Base-by-base conservation (phyloP, 208 protist species). In the Trypanosoma brucei region DNA sequence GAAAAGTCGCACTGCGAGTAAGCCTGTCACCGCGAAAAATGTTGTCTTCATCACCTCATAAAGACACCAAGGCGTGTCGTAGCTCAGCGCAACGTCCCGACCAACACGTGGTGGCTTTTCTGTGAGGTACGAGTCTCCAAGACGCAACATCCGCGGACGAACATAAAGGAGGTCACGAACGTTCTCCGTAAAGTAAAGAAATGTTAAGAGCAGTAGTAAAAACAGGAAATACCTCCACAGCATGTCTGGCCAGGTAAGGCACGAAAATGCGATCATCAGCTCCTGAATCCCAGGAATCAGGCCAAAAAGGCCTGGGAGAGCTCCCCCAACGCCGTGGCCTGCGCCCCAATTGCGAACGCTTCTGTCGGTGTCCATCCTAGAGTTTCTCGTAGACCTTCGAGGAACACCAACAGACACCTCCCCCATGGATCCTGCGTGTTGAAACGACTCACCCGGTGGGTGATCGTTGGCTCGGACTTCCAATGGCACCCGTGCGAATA, bases 1-100 rank as follows among this genome's bases (percentile, higher is more conserved):
- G 30, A 65, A 39, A 7, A 91, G 40, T 35, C 88, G 81, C 6
- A 94, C 39, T 56, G 89, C 76, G 3, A 81, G 55, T 34, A 93
- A 68, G n/a, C 86, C 86, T 14, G 80, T 85, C 1, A 80, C 37
- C 3, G 75, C 56, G 46, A 95, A 93, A 45, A 89, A 86, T 30
- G 65, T 33, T 5, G 86, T 60, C 46, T 95, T 95, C 9, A 81
- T 22, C 34, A 66, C 59, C 60, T 94, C 84, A 71, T 94, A 94
- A 5, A 56, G 44, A 13, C 58, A 82, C 59, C 83, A 62, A n/a
- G 88, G 84, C 1, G 84, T 94, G 60, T 91, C 84, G 62, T 94
- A 91, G 39, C 62, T 61, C 22, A 94, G 78, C 4, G 88, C 84
- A 13, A 77, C 71, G 46, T 81, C 65, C 11, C 75, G 75, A 46